These are phyloP conservation scores for Ceratobasidium papillatum DNA, from an alignment of 1,284 basidiomycete genomes.

Conservation along the genomic window DNA sequence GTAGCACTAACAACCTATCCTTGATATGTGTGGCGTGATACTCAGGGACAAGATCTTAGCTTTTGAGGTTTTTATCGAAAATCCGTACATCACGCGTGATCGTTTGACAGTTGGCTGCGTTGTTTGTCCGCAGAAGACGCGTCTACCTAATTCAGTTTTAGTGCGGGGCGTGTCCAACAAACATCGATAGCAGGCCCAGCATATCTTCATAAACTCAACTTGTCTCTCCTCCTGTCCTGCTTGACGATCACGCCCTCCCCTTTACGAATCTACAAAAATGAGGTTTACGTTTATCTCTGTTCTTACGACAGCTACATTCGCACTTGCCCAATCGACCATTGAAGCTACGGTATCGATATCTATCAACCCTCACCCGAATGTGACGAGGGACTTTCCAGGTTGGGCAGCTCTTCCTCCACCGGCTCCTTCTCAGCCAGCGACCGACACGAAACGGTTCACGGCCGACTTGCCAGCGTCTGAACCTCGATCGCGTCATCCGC, in stretches of 20 bases:
- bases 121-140: not conserved
- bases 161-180: not conserved
- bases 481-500: constrained; percentile 8
- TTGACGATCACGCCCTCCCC: not conserved
- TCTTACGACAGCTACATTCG: not conserved
- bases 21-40: not conserved
- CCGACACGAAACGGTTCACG: constrained; percentile 37
- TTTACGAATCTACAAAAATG: not conserved
- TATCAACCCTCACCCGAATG: constrained; percentile 12
- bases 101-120: not conserved
- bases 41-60: constrained; percentile 1
- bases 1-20: too few relatives aligned
- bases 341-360: not conserved
- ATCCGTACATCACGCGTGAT: constrained; percentile 1
- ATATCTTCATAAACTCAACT: not conserved
- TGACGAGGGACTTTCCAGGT: not conserved
- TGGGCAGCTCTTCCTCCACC: not conserved
- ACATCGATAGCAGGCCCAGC: not conserved
- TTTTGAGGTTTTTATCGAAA: not conserved
- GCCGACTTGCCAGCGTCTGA: constrained; percentile 15
- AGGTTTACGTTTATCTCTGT: not conserved
- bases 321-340: not conserved
- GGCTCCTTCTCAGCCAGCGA: not conserved
- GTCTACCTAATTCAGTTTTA: constrained; percentile 15
- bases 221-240: not conserved